Evolutionary conservation across 2,329 filamentous ascomycete genomes (phyloP).

Genomic region (Cladophialophora immunda): DNA sequence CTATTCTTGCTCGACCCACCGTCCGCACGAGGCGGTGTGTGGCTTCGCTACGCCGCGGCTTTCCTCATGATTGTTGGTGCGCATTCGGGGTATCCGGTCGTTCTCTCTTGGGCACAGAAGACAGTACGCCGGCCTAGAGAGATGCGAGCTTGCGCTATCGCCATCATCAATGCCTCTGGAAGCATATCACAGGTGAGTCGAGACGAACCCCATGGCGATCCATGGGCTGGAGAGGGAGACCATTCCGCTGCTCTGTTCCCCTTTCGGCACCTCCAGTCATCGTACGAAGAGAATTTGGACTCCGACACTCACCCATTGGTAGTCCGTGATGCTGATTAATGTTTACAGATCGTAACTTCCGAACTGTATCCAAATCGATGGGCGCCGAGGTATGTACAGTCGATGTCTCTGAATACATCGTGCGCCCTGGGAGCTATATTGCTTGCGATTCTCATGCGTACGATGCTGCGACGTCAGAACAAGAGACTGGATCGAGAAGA

Average conservation of each 20-base stretch:
- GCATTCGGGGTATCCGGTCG: constrained; percentile 51
- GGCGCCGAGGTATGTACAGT: constrained; percentile 35
- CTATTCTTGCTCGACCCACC: constrained; percentile 39
- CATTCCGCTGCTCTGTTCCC: neutral
- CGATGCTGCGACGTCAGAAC: constrained; percentile 39
- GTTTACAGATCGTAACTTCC: constrained; percentile 37
- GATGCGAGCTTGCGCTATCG: constrained; percentile 54
- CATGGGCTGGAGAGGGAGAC: neutral
- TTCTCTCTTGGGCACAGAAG: constrained; percentile 53
- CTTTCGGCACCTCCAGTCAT: neutral
- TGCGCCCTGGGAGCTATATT: constrained; percentile 36
- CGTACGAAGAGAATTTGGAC: neutral
- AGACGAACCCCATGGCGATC: neutral
- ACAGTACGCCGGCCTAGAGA: constrained; percentile 53
- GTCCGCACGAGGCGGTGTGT: constrained; percentile 36
- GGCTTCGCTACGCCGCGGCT: constrained; percentile 45
- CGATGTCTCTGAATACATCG: constrained; percentile 32
- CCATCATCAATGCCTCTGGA: constrained; percentile 53
- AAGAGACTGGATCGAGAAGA: constrained; percentile 36
- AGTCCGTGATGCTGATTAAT: constrained; percentile 62
- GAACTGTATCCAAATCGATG: constrained; percentile 35
- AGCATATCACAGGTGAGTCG: constrained; percentile 41
- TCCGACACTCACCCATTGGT: neutral
- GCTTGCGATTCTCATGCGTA: constrained; percentile 36
- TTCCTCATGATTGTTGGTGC: constrained; percentile 47